Evolutionary conservation across 768 basidiomycete species (phyloP).

Genomic region (Lyophyllum atratum): DNA sequence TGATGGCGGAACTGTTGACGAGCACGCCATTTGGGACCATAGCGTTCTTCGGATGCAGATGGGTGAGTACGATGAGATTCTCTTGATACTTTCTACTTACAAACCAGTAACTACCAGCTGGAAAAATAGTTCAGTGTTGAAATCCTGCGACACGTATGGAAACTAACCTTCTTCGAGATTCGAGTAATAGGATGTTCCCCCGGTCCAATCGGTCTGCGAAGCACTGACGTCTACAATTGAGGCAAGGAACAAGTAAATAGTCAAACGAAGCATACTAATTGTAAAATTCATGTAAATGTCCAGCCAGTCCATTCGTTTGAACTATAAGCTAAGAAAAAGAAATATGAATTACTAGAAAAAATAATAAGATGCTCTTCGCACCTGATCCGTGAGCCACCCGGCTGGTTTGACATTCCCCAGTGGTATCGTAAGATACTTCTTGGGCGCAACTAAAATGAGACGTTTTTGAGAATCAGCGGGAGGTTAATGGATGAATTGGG

Average conservation of each 20-base stretch:
- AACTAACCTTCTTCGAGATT: slow-evolving; percentile 42
- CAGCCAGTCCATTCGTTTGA: slow-evolving; percentile 45
- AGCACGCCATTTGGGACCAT: slow-evolving; percentile 56
- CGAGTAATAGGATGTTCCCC: slow-evolving; percentile 41
- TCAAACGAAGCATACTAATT: slow-evolving; percentile 29
- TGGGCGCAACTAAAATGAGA: slow-evolving; percentile 36
- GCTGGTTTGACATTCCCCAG: slow-evolving; percentile 39
- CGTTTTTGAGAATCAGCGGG: background rate
- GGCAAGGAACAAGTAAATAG: background rate
- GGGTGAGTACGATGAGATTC: background rate
- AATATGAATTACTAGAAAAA: background rate
- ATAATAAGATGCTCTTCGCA: slow-evolving; percentile 5
- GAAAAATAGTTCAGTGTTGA: background rate
- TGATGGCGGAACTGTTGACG: slow-evolving; percentile 45
- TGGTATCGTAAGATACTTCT: slow-evolving; percentile 41
- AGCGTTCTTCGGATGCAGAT: slow-evolving; percentile 37
- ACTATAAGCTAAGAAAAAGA: slow-evolving; percentile 34
- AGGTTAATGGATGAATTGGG: background rate
- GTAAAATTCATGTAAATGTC: slow-evolving; percentile 47
- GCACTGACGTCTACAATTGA: slow-evolving; percentile 25
- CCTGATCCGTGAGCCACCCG: slow-evolving; percentile 47
- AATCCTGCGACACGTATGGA: background rate
- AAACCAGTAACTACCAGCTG: slow-evolving; percentile 64
- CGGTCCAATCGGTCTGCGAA: slow-evolving; percentile 43
- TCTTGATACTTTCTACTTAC: slow-evolving; percentile 28